phyloP scores from a whole-genome alignment of 257 asterid genomes.

The Buddleja alternifolia region DNA sequence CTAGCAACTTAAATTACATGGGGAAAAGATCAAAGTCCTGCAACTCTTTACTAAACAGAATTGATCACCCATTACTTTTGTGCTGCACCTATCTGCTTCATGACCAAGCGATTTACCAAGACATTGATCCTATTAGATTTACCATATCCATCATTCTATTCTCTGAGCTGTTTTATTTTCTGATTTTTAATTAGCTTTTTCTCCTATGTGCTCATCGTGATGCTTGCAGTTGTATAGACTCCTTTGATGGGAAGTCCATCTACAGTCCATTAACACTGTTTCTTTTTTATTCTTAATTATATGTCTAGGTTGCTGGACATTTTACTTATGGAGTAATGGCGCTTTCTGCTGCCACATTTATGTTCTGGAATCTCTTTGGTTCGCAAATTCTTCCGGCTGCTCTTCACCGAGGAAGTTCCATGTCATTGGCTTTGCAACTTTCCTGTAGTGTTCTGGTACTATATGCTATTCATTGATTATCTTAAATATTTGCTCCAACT shows the following conservation, averaged over 20 bases:
- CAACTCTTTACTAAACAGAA: not conserved
- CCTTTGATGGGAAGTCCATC: slow-evolving; percentile 15
- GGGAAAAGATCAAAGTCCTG: not conserved
- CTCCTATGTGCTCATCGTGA: slow-evolving; percentile 13
- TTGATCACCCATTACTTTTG: not conserved
- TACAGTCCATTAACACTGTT: slow-evolving; percentile 21
- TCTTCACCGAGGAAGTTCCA: slow-evolving; percentile 83
- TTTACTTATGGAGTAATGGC: slow-evolving; percentile 98
- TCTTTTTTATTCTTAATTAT: not conserved
- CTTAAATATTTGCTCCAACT: slow-evolving; percentile 20
- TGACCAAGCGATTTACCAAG: not conserved
- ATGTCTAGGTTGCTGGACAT: slow-evolving; percentile 85
- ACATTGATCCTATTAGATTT: slow-evolving; percentile 8
- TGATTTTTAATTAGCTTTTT: slow-evolving; percentile 15
- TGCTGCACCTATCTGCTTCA: not conserved
- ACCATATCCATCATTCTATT: slow-evolving; percentile 1
- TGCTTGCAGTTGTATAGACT: slow-evolving; percentile 17
- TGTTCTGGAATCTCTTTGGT: slow-evolving; percentile 93
- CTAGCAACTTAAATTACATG: not conserved
- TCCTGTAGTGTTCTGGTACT: slow-evolving; percentile 98
- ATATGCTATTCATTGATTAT: slow-evolving; percentile 23
- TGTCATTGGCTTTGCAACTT: slow-evolving; percentile 96
- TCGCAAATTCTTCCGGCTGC: slow-evolving; percentile 79
- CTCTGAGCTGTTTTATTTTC: not conserved
- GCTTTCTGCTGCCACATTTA: slow-evolving; percentile 93